Evolutionary conservation across 225 moss, liverwort and hornwort genomes (phyloP).

Genomic region (Straminergon stramineum): DNA sequence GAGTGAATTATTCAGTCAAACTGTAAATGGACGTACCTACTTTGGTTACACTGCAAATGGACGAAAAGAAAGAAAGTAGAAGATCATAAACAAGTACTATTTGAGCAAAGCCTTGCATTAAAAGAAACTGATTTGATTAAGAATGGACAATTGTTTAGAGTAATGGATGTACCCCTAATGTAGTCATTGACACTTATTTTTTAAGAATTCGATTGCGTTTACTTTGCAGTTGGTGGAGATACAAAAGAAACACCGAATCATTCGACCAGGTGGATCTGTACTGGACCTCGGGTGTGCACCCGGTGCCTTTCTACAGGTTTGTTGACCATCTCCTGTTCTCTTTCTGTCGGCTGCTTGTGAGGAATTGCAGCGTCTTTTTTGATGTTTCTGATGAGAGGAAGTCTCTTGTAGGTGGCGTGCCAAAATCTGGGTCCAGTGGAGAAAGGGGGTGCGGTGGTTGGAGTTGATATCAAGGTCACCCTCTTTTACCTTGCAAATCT

Average conservation of each 20-base stretch:
- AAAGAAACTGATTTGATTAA: not conserved
- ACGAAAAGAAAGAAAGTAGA: not conserved
- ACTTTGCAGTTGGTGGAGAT: constrained; percentile 77
- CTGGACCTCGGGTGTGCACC: constrained; percentile 96
- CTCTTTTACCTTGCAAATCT: not conserved
- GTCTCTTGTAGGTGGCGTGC: constrained; percentile 71
- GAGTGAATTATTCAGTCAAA: not conserved
- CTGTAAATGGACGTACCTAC: not conserved
- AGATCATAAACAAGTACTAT: not conserved
- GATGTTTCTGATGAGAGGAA: not conserved
- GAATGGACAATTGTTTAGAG: not conserved
- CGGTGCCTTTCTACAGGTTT: constrained; percentile 94
- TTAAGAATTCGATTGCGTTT: not conserved
- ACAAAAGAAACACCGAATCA: constrained; percentile 73
- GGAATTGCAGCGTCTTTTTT: not conserved
- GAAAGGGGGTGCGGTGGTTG: constrained; percentile 72
- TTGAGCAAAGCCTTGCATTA: not conserved
- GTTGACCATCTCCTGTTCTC: not conserved
- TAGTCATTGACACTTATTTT: not conserved
- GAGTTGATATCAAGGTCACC: constrained; percentile 85
- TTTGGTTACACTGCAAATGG: not conserved
- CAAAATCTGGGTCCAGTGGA: constrained; percentile 65
- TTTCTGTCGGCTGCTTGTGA: not conserved
- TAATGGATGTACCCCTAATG: not conserved
- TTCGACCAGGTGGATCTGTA: constrained; percentile 65